Base-by-base conservation (phyloP, 2,329 filamentous ascomycete species). In the Tolypocladium capitatum region DNA sequence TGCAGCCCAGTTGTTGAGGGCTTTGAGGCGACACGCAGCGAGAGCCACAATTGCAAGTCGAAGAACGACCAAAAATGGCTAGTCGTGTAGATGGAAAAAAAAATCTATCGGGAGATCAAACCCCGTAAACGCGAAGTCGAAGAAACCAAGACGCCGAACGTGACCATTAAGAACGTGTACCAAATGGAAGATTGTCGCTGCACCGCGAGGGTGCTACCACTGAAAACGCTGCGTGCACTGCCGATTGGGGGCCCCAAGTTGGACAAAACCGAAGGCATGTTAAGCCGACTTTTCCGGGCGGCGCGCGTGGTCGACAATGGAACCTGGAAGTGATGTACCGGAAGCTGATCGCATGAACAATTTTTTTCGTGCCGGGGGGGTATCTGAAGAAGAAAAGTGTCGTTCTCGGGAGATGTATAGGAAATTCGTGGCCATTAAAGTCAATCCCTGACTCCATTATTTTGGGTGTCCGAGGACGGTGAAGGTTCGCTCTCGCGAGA, bases 361-460 rank as follows among this genome's bases (percentile, higher is more conserved):
- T 59, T 58, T 63, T 61, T 63, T 58, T 64, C 63, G 62, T 65
- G 59, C 54, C 58, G 58, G 42, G 33, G 63, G 62, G 63, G 65
- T 68, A 67, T 67, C 64, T 64, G 61, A 63, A 60, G 61, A 63
- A 60, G 55, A 59, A 59, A 58, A 60, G 51, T 55, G 57, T 63
- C 60, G 61, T 64, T 55, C 56, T 63, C 55, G 56, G 52, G 51
- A 57, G 58, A 58, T 55, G 55, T 54, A 47, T 57, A 55, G 52
- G 57, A 60, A 60, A 60, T 58, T 64, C 61, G 56, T 66, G 51
- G 55, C 56, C 59, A 56, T 64, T 56, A 60, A 59, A 61, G 50
- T 51, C 49, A 43, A 48, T 43, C 44, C 48, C 36, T 43, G 47
- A 46, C 46, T 47, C 33, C 30, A n/a, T 30, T 48, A 52, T 52